Base-by-base conservation (phyloP, 2,329 filamentous ascomycete genomes). In the Lasiodiplodia gonubiensis region DNA sequence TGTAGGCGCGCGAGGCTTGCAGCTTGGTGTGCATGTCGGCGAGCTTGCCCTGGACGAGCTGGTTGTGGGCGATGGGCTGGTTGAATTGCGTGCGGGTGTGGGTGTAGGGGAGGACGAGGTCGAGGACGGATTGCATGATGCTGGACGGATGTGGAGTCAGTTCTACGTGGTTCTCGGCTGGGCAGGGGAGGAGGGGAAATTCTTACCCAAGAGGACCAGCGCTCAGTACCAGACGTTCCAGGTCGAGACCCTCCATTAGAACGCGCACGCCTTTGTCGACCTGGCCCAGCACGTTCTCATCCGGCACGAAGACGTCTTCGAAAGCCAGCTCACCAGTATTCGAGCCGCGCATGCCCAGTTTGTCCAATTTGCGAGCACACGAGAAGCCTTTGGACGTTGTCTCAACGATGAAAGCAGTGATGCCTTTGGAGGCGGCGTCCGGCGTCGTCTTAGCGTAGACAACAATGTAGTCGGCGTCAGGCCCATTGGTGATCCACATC, bases 401-500 rank as follows among this genome's bases (percentile, higher is more conserved):
- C 72, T 96, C 90, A 48, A 98, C 92, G 39, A 99, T 86, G 81
- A 98, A 97, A 8, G 94, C 94, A 0, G 94, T 97, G 78, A 99
- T 97, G 67, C 95, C 95, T 81, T 94, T 97, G 70, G 90, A 92
- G 1, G 84, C 93, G 69, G 87, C 89, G 14, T 90, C 86, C 0
- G 94, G 94, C 68, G 90, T 86, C 0, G 94, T 97, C 84, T 98
- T 98, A 65, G 94, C 94, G 79, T 99, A 99, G n/a, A 99, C 93
- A 66, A 99, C 89, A 66, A 98, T 89, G 51, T 91, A 85, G 78
- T 97, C 88, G n/a, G 95, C 95, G 77, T 98, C 94, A 0, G 94
- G 94, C 4, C 94, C 92, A 80, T 99, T 99, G 70, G 94, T 99
- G 77, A 99, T 99, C 94, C 94, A 99, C 94, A 98, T 97, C 85